phyloP scores from a whole-genome alignment of 495 filamentous ascomycete genomes.

The Aspergillus incahuasiensis region DNA sequence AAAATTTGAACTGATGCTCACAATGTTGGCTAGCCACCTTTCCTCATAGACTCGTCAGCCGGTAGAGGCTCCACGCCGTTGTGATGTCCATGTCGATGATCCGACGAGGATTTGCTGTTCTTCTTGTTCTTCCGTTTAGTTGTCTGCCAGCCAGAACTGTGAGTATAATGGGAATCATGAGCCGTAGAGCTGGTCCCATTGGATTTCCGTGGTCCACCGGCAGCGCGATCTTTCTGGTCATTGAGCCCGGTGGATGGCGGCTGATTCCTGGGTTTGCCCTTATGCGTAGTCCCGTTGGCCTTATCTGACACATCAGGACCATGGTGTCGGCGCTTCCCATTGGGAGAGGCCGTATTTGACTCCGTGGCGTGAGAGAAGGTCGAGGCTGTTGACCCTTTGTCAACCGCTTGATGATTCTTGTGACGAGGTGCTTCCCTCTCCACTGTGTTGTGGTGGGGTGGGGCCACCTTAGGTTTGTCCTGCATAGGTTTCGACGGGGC shows the following conservation, averaged over 20 bases:
- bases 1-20: neutral
- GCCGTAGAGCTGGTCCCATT: slow-evolving; percentile 22
- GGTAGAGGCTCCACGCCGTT: slow-evolving; percentile 38
- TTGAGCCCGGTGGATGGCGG: slow-evolving; percentile 19
- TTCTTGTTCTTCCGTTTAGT: slow-evolving; percentile 46
- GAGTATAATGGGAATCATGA: slow-evolving; percentile 26
- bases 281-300: slow-evolving; percentile 32
- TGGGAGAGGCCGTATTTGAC: slow-evolving; percentile 24
- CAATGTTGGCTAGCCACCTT: slow-evolving; percentile 39
- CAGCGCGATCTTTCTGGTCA: slow-evolving; percentile 31
- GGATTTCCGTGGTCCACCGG: slow-evolving; percentile 30
- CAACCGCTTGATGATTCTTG: slow-evolving; percentile 27
- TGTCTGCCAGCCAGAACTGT: slow-evolving; percentile 45
- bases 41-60: slow-evolving; percentile 46
- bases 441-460: slow-evolving; percentile 17
- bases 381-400: slow-evolving; percentile 26
- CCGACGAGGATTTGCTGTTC: slow-evolving; percentile 31
- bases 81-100: slow-evolving; percentile 25
- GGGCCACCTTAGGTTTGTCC: slow-evolving; percentile 26
- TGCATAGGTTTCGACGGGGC: slow-evolving; percentile 21
- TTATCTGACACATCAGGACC: slow-evolving; percentile 34
- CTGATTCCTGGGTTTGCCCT: slow-evolving; percentile 33
- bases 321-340: slow-evolving; percentile 29
- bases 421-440: slow-evolving; percentile 29
- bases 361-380: slow-evolving; percentile 18